These are phyloP conservation scores for Spinacia oleracea DNA, from an alignment of 179 eudicot species.

Conservation along the genomic window DNA sequence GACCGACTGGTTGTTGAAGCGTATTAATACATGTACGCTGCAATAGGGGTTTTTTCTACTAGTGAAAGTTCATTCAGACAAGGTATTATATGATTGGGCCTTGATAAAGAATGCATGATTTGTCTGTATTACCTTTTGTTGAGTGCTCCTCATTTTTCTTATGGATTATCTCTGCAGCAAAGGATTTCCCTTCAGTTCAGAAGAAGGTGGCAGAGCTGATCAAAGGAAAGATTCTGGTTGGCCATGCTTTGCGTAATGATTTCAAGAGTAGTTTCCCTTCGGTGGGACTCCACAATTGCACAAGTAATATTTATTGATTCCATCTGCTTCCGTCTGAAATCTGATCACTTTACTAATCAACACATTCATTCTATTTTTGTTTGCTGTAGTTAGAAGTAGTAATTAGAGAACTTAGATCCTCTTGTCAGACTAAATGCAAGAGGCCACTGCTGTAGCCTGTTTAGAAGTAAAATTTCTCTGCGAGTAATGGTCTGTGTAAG, in stretches of 20 bases:
- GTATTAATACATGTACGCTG: no score
- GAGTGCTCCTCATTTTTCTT: neutral
- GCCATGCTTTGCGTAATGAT: slow-evolving; percentile 95
- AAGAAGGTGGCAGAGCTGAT: slow-evolving; percentile 84
- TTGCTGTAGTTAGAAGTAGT: no score
- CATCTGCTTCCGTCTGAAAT: no score
- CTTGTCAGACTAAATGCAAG: no score
- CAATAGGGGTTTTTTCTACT: no score
- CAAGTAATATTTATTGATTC: neutral
- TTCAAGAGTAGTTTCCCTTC: slow-evolving; percentile 51
- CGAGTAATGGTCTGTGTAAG: neutral
- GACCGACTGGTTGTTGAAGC: no score
- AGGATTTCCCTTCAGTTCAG: slow-evolving; percentile 75
- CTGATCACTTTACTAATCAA: neutral
- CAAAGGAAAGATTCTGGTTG: slow-evolving; percentile 82
- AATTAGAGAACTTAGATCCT: no score
- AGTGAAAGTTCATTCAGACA: neutral
- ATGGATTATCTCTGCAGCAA: slow-evolving; percentile 56
- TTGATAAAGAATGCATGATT: neutral
- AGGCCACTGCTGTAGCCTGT: neutral
- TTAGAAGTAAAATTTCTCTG: neutral
- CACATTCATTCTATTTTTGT: no score
- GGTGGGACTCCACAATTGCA: neutral
- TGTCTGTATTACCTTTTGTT: slow-evolving; percentile 5
- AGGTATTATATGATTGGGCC: neutral